These are phyloP conservation scores for Peronospora farinosa DNA, from an alignment of 352 stramenopile species.

Conservation along the genomic window DNA sequence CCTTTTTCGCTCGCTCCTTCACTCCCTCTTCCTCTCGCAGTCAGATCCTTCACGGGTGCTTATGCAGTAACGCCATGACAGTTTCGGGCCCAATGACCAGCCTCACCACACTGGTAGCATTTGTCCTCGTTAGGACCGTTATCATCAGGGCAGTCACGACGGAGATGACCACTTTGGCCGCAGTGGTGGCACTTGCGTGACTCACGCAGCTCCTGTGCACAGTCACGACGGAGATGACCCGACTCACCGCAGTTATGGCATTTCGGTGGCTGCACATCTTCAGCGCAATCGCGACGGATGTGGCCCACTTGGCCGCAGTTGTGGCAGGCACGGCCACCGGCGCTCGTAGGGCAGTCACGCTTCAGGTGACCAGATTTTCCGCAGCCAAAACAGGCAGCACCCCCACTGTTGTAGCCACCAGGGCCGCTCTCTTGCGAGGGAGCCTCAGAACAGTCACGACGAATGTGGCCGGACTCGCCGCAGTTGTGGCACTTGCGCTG, in stretches of 20 bases:
- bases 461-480: constrained; percentile 63
- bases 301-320: constrained; percentile 76
- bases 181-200: constrained; percentile 76
- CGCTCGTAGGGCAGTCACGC: constrained; percentile 60
- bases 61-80: constrained; percentile 57
- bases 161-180: constrained; percentile 57
- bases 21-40: constrained; percentile 38
- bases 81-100: constrained; percentile 74
- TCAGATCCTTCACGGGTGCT: constrained; percentile 22
- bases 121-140: constrained; percentile 62
- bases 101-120: constrained; percentile 79
- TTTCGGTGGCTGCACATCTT: constrained; percentile 66
- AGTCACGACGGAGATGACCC: constrained; percentile 68
- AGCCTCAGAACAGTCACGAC: constrained; percentile 66
- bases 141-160: constrained; percentile 77
- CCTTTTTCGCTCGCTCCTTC: constrained; percentile 35
- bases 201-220: constrained; percentile 58
- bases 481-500: constrained; percentile 80
- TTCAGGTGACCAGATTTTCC: constrained; percentile 77
- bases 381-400: constrained; percentile 64
- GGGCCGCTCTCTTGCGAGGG: constrained; percentile 37
- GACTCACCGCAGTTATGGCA: constrained; percentile 76
- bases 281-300: constrained; percentile 72
- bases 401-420: constrained; percentile 26
- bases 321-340: constrained; percentile 62